Evolutionary conservation across 2,329 filamentous ascomycete species (phyloP), one percentile per base, ranked within the genome.

Genomic region (Diaporthe citri): DNA sequence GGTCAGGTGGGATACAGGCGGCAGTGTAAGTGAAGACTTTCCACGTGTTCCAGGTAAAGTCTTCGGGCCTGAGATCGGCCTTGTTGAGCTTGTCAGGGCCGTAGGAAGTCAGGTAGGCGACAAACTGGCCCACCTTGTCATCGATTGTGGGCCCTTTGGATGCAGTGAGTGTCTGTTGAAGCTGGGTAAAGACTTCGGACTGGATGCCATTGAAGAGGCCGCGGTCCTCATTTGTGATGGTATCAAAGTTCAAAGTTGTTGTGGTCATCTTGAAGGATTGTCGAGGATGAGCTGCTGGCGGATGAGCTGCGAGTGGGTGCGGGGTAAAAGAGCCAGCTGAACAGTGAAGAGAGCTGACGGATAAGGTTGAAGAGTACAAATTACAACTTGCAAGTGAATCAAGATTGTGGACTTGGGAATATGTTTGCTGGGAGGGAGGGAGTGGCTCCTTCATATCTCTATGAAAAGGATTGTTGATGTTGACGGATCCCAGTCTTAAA

Each of bases 61-160:
- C 41, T 15, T 15, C n/a, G 12, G 51, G 51, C 10, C n/a, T 55
- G 22, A 43, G 36, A 4, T 46, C 43, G 9, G 62, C 62, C 41
- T 36, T 34, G 2, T 25, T 41, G 28, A 51, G 43, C 62, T 67
- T 67, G 3, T 67, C 62, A 28, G 59, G 62, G 43, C 43, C 39
- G 62, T 51, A 67, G 62, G 62, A 51, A 36, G 62, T 67, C 17
- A 67, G 25, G 43, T 67, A 67, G 43, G 41, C 20, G 62, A 67
- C 62, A 36, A 51, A 48, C 43, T 51, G 41, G 39, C 15, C 39
- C 22, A n/a, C 39, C 39, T 51, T 67, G 41, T 67, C 62, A 5
- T 34, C 43, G 12, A 12, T 43, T 22, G 62, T 9, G 41, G 28
- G 28, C 28, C 25, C 41, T 15, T 67, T 6, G 3, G 31, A 25